Evolutionary conservation across 2,329 filamentous ascomycete genomes (phyloP), one percentile per base, ranked within the genome.

Genomic region (Dryadomyces quercus-mongolicae): DNA sequence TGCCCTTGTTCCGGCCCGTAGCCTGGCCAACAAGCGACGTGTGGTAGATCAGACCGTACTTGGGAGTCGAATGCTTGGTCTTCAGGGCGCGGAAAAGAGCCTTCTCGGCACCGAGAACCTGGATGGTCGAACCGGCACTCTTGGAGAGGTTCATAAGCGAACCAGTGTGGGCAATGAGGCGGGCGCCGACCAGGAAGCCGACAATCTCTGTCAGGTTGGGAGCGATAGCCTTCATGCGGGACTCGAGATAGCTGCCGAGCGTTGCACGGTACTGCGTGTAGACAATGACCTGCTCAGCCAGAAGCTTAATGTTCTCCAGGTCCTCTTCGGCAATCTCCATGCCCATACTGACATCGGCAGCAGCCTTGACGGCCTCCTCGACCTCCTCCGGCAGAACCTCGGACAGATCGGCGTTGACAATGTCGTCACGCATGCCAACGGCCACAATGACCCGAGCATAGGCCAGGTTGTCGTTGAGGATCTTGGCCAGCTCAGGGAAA

Each of bases 11-110:
- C 76, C 89, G 92, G 65, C 93, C 93, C 20, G 88, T 95, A 34
- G 93, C 93, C 74, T 98, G 93, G 47, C 93, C 94, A 60, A 98
- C 94, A 48, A 98, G 81, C 31, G 88, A 93, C 50, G 88, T 86
- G 71, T 95, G 87, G 74, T 93, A 94, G 68, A 94, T 88, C 60
- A 95, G 79, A 79, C 93, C 93, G 65, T 97, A 98, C 73, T 97
- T 98, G 67, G 93, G 93, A 43, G 93, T 98, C 67, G 96, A 90
- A 71, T 97, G 92, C 80, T 98, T 97, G 51, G 93, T 98, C 82
- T 98, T 98, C 60, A 98, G 78, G 20, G 93, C 93, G 66, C 93
- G 85, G 85, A 98, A 98, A 47, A 98, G 82, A 8, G 93, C 93
- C 80, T 98, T 98, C 76, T 98, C 93, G 57, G 93, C 93, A 76